Evolutionary conservation across 129 eudicot species (phyloP).

Genomic region (Helianthus annuus): HanXRQr2.0-SUNRISE NC_035444.2:72476497-72476996

Average conservation of each 20-base stretch:
- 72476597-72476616: constrained; percentile 73
- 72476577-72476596: constrained; percentile 90
- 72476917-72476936: background rate
- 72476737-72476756: background rate
- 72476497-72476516: background rate
- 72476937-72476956: background rate
- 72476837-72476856: constrained; percentile 85
- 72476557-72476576: constrained; percentile 92
- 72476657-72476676: constrained; percentile 74
- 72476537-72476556: background rate
- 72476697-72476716: constrained; percentile 93
- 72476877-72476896: constrained; percentile 91
- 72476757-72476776: background rate
- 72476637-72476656: constrained; percentile 38
- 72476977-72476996: constrained; percentile 1
- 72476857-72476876: constrained; percentile 81
- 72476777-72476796: constrained; percentile 55
- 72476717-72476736: constrained; percentile 9
- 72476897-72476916: constrained; percentile 55
- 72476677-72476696: constrained; percentile 90
- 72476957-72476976: constrained; percentile 6
- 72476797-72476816: constrained; percentile 94
- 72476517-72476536: constrained; percentile 12
- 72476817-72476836: constrained; percentile 74
- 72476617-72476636: constrained; percentile 66